Evolutionary conservation across 1,284 basidiomycete genomes (phyloP), one percentile per base, ranked within the genome.

Genomic region (Anthracocystis setariae): DNA sequence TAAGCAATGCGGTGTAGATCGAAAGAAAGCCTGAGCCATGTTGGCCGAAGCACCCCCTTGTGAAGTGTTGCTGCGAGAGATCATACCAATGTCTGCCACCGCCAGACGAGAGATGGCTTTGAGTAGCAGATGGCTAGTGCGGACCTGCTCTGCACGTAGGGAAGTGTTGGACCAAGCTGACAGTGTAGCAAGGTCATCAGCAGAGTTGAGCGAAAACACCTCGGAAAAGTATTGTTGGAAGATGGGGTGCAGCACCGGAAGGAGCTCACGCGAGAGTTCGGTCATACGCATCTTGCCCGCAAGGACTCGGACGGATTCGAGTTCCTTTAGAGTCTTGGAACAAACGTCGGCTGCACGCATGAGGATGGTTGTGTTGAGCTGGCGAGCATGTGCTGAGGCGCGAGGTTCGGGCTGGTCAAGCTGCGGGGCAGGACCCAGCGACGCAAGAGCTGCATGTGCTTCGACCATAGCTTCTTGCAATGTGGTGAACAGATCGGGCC

Each of bases 241-340:
- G 55, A 77, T 77, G 18, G 79, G 74, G 35, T 76, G 76, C 5
- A 82, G 69, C 4, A 58, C 62, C 5, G 80, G 80, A 18, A 82
- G 70, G 12, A 82, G 68, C 40, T 66, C 45, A 10, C 61, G 54
- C n/a, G 78, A 76, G 39, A 82, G 72, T 44, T 81, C 78, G 25
- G 80, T 69, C 80, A 82, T 82, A 25, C 79, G 72, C 54, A 82
- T 69, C 59, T 78, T 80, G 35, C 81, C 80, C 10, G 80, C 76
- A 10, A 82, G 61, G 7, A 82, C 62, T 24, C 73, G 75, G 21
- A 81, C 78, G 12, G 72, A 68, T 20, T 64, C 73, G 39, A 82
- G 74, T 52, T 81, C 79, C 65, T 82, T 82, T 37, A 82, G 61
- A 32, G 68, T 73, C 47, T 75, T 72, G 33, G 69, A 64, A 45